These are phyloP conservation scores for Aspergillus nomiae DNA, from an alignment of 2,329 filamentous ascomycete genomes.

Conservation along the genomic window DNA sequence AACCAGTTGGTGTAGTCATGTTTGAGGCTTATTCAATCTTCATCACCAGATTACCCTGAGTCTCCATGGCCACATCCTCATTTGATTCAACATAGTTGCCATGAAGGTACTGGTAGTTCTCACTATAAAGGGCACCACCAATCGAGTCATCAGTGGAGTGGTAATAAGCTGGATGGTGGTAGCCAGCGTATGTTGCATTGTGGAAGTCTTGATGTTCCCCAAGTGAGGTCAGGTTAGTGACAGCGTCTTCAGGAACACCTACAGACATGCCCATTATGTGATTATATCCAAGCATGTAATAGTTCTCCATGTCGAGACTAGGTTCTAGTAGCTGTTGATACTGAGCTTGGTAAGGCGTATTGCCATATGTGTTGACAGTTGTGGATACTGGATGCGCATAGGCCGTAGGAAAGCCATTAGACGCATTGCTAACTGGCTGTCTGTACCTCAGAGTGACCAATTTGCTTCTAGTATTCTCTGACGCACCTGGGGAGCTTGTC, in stretches of 20 bases:
- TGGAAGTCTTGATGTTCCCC: not conserved
- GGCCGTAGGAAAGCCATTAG: not conserved
- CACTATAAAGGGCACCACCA: not conserved
- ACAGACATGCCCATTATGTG: not conserved
- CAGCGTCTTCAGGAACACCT: not conserved
- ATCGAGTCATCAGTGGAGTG: not conserved
- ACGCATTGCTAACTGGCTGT: not conserved
- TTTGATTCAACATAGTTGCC: not conserved
- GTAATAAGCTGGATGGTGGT: not conserved
- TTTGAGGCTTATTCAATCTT: not conserved
- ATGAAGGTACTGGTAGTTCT: not conserved
- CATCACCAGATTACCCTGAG: not conserved
- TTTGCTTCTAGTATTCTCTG: constrained; percentile 2
- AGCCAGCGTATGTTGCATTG: not conserved
- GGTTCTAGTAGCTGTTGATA: not conserved
- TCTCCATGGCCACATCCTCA: not conserved
- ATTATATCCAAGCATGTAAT: not conserved
- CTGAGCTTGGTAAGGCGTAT: not conserved
- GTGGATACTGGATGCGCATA: not conserved
- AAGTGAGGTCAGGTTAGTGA: not conserved
- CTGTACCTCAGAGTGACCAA: constrained; percentile 20
- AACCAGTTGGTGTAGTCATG: not conserved
- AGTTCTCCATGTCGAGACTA: not conserved
- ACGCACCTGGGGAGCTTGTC: not conserved
- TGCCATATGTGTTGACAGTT: not conserved